These are phyloP conservation scores for Phlegmacium glaucopus DNA, from an alignment of 768 basidiomycete species.

Conservation along the genomic window DNA sequence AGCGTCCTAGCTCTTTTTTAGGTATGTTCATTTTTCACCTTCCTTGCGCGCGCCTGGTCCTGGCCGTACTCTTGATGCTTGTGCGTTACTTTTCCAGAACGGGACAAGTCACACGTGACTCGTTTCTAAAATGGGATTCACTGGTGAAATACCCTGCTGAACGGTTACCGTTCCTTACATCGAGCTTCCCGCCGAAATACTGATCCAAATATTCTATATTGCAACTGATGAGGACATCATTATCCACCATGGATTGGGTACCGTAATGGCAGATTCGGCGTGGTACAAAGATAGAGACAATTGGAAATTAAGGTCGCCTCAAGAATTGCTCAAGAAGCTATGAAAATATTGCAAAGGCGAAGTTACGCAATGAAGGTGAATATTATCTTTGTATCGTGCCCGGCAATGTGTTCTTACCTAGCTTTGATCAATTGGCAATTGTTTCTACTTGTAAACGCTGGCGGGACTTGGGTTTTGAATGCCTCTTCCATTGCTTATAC, in stretches of 20 bases:
- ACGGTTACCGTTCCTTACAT: no score
- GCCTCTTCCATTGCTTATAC: conserved; percentile 67
- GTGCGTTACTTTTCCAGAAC: no score
- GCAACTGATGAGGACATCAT: conserved; percentile 71
- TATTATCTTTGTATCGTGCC: not conserved
- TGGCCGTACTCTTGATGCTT: no score
- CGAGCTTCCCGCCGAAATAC: conserved; percentile 68
- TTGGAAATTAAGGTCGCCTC: conserved; percentile 61
- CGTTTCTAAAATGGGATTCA: no score
- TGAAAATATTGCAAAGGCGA: conserved; percentile 53
- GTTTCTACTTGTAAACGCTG: conserved; percentile 64
- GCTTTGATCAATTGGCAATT: conserved; percentile 48
- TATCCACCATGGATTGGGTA: conserved; percentile 58
- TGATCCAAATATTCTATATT: conserved; percentile 66
- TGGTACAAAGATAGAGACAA: conserved; percentile 54
- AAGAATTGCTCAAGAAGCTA: no score
- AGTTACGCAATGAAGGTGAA: conserved; percentile 65
- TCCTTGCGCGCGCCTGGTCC: no score
- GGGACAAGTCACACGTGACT: no score
- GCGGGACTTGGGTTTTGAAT: conserved; percentile 61
- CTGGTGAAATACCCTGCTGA: no score
- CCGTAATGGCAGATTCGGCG: conserved; percentile 56
- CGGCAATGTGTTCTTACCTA: not conserved
- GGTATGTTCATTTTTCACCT: no score
- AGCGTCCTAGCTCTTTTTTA: no score